These are phyloP conservation scores for Rhodamnia rubescens DNA, from an alignment of 345 rosid genomes.

Conservation along the genomic window DNA sequence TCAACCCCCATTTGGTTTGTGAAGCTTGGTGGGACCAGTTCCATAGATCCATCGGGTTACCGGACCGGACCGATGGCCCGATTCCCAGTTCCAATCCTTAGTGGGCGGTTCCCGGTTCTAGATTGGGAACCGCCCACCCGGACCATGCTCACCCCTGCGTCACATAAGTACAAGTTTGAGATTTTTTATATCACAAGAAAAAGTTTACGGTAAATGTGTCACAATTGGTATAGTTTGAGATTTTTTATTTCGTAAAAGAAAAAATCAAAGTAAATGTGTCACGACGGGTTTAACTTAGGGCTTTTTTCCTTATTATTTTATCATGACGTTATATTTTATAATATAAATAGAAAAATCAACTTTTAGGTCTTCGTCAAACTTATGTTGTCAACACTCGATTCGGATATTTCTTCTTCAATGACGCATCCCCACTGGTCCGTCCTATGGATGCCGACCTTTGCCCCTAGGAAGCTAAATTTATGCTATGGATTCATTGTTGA, in stretches of 20 bases:
- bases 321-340: neutral
- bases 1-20: no score
- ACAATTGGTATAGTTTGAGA: neutral
- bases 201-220: neutral
- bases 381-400: neutral
- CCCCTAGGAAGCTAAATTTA: neutral
- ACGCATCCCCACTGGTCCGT: neutral
- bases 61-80: no score
- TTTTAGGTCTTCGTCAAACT: neutral
- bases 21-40: no score
- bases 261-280: accelerated
- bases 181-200: neutral
- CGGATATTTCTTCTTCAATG: neutral
- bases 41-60: no score
- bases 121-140: no score
- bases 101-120: no score
- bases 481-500: neutral
- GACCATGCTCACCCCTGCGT: no score
- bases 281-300: no score
- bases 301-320: neutral
- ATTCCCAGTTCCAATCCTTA: no score
- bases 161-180: no score
- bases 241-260: neutral
- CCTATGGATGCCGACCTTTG: neutral
- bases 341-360: neutral